Percentiles rank a stretch among this genome's conserved stretches.
Conservation (phyloP, 1,284 basidiomycete genomes). For the Boletus subluridellus region DNA sequence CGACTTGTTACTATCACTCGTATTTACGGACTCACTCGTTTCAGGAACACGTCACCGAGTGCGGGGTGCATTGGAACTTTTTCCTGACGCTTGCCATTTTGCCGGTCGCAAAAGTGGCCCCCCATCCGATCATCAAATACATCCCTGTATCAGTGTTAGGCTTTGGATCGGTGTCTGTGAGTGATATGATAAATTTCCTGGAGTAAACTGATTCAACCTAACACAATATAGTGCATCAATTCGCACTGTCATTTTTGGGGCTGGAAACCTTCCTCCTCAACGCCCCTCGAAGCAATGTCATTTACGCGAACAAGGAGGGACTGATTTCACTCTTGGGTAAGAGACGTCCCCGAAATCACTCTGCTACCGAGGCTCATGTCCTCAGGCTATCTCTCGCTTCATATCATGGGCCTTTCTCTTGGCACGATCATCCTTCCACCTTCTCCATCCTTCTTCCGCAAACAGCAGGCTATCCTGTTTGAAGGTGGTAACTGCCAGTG, state of each 20-base stretch:
- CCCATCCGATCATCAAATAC: constrained; percentile 61
- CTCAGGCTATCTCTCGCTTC: too few relatives aligned
- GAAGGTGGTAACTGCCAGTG: too few relatives aligned
- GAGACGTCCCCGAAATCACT: too few relatives aligned
- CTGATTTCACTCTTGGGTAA: too few relatives aligned
- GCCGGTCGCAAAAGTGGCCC: constrained; percentile 69
- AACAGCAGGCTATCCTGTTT: too few relatives aligned
- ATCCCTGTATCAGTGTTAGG: constrained; percentile 66
- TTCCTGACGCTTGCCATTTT: constrained; percentile 89
- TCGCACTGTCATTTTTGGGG: constrained; percentile 52
- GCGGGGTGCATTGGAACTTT: constrained; percentile 98
- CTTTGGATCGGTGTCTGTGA: constrained; percentile 62
- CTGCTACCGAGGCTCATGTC: too few relatives aligned
- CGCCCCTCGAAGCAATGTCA: too few relatives aligned
- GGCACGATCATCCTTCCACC: too few relatives aligned
- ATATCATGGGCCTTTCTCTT: too few relatives aligned
- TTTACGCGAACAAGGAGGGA: too few relatives aligned
- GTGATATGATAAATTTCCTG: constrained; percentile 21
- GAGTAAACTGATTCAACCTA: not conserved
- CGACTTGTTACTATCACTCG: not conserved
- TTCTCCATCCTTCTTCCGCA: too few relatives aligned
- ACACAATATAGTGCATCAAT: constrained; percentile 60
- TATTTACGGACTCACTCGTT: not conserved
- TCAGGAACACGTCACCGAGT: constrained; percentile 94
- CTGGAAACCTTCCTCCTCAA: too few relatives aligned